A percentile compares a stretch with the other conserved stretches of the same genome.
These are phyloP conservation scores for Narthecium ossifragum DNA, from an alignment of 106 monocot genomes.

Conservation along the genomic window DNA sequence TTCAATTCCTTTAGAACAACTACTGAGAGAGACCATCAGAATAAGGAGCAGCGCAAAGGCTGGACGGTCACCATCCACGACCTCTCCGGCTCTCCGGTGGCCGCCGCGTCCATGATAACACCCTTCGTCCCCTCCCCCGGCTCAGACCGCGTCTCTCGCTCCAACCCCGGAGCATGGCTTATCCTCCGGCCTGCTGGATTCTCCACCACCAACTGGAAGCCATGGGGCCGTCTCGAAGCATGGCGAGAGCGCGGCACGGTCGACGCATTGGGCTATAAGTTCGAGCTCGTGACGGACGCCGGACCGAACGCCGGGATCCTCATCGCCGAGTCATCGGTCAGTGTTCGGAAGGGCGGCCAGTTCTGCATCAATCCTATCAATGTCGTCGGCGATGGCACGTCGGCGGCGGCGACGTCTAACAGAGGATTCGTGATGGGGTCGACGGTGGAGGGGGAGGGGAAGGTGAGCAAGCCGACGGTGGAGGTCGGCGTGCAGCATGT, in stretches of 20 bases:
- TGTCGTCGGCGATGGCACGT: background rate
- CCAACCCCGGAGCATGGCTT: constrained; percentile 90
- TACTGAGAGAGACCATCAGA: constrained; percentile 1
- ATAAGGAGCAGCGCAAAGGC: constrained; percentile 61
- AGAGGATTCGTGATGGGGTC: constrained; percentile 67
- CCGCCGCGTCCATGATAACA: constrained; percentile 80
- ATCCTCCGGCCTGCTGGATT: constrained; percentile 42
- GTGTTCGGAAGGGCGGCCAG: constrained; percentile 46
- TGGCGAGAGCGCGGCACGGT: constrained; percentile 65
- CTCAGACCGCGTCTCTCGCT: constrained; percentile 55
- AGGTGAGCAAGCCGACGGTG: constrained; percentile 56
- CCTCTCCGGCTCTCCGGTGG: constrained; percentile 77
- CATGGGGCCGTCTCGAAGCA: constrained; percentile 78
- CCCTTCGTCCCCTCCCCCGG: constrained; percentile 87
- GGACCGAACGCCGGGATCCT: constrained; percentile 16
- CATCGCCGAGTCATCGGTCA: constrained; percentile 48
- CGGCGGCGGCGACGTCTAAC: constrained; percentile 17
- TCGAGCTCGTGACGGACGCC: constrained; percentile 42
- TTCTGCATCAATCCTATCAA: constrained; percentile 43
- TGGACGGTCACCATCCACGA: constrained; percentile 96
- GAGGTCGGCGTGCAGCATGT: constrained; percentile 66
- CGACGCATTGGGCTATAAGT: constrained; percentile 53
- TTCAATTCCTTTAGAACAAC: constrained; percentile 10
- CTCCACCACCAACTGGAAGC: constrained; percentile 49
- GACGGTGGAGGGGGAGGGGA: constrained; percentile 65